Conservation (phyloP, 2,329 filamentous ascomycete genomes). For the Fusarium sp. region DNA sequence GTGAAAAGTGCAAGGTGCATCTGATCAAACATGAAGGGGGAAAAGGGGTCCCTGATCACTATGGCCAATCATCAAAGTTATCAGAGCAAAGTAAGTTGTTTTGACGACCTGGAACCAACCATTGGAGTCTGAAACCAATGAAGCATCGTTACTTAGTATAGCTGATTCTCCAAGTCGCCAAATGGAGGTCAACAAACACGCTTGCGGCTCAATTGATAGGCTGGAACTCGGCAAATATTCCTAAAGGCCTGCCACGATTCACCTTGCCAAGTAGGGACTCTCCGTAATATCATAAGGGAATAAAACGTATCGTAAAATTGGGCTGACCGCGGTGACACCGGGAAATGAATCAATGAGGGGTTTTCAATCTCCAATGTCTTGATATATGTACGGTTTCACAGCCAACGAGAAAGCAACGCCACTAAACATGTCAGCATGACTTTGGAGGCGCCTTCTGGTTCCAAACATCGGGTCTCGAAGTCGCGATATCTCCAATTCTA, state of each 20-base stretch:
- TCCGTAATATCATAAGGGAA: background rate
- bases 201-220: constrained; percentile 17
- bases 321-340: constrained; percentile 13
- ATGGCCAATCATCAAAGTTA: constrained; percentile 33
- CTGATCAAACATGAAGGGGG: constrained; percentile 35
- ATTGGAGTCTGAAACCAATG: constrained; percentile 17
- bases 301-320: constrained; percentile 13
- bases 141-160: background rate
- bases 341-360: constrained; percentile 2
- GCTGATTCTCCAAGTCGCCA: background rate
- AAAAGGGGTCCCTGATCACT: constrained; percentile 32
- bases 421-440: constrained; percentile 34
- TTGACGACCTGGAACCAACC: constrained; percentile 21
- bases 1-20: constrained; percentile 42
- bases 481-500: constrained; percentile 7
- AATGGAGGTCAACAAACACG: constrained; percentile 13
- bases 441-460: constrained; percentile 14
- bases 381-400: constrained; percentile 31
- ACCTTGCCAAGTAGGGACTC: background rate
- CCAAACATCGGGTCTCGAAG: background rate
- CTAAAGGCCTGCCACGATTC: background rate
- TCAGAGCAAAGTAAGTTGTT: constrained; percentile 3
- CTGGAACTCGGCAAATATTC: background rate
- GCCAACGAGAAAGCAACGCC: constrained; percentile 30
- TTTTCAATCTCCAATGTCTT: constrained; percentile 23